These are phyloP conservation scores for Gloeostereum incarnatum DNA, from an alignment of 768 basidiomycete species.

Conservation along the genomic window DNA sequence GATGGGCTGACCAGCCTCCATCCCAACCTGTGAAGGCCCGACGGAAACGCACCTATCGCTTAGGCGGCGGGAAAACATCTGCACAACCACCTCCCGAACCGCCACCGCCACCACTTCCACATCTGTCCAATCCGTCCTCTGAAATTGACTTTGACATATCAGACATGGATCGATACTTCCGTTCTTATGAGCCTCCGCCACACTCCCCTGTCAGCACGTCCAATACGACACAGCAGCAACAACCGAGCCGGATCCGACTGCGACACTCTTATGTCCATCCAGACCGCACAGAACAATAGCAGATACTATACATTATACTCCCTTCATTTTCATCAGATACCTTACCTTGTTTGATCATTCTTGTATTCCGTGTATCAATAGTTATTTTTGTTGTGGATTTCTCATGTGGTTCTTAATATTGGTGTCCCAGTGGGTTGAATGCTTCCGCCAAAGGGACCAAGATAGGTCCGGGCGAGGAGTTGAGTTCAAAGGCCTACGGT, in stretches of 20 bases:
- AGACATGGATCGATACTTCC: conserved; percentile 74
- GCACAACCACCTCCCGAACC: conserved; percentile 4
- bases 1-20: conserved; percentile 28
- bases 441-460: conserved; percentile 16
- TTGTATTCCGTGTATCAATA: conserved; percentile 5
- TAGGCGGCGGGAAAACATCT: conserved; percentile 31
- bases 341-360: conserved; percentile 9
- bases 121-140: conserved; percentile 16
- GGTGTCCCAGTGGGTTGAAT: conserved; percentile 7
- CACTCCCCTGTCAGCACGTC: conserved; percentile 1
- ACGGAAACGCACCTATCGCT: conserved; percentile 63
- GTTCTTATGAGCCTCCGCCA: conserved; percentile 15
- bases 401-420: background rate
- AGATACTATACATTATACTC: conserved; percentile 1
- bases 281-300: conserved; percentile 7
- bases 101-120: conserved; percentile 7
- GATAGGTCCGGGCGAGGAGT: conserved; percentile 18
- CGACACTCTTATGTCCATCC: conserved; percentile 11
- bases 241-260: conserved; percentile 13
- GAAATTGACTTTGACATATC: conserved; percentile 51
- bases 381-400: background rate
- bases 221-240: conserved; percentile 9
- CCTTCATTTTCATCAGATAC: conserved; percentile 5
- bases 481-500: conserved; percentile 23
- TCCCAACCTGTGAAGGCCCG: conserved; percentile 60